Base-by-base conservation (phyloP, 345 rosid species). In the Hypericum perforatum region DNA sequence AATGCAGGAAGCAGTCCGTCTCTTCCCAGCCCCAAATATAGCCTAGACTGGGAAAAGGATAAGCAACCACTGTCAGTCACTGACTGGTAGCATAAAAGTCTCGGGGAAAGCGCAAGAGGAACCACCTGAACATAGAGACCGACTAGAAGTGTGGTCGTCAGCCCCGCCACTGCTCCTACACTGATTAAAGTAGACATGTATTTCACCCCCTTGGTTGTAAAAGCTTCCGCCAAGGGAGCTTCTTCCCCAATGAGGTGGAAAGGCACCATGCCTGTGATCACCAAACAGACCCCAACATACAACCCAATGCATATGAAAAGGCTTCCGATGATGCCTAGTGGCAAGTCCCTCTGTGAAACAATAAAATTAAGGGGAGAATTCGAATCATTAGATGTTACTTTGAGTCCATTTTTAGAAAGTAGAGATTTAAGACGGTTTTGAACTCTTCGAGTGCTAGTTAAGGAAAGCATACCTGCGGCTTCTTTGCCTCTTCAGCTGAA, bases 101-200 rank as follows among this genome's bases (percentile, higher is more conserved):
- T 58, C 37, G 47, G 39, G 41, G 7, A 6, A 50, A 39, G 45
- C 43, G 22, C n/a, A 42, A 57, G 62, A 12, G 43, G 52, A 66
- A 61, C 66, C 58, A 90, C 96, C 96, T 85, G 97, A 78, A 92
- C 98, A 74, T 88, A 92, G 54, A 92, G 95, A 46, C 98, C 98
- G 57, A 92, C 97, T 48, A 89, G 65, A 56, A 88, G 95, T 47
- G 95, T 78, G 8, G 95, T 92, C 9, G 97, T 84, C 72, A 92
- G 94, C 62, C 99, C 99, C 51, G 94, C 95, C 61, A 89, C 94
- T 57, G 99, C 99, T 62, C 89, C 97, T 16, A 85, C 53, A 66
- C 95, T 85, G 71, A 89, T 92, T 56, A 92, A 69, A 63, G 86
- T 7, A 8, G 95, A 81, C 62, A 82, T 77, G 54, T 64, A 85